Evolutionary conservation across 2,329 filamentous ascomycete genomes (phyloP), one percentile per base, ranked within the genome.

Genomic region (Nemania serpens): DNA sequence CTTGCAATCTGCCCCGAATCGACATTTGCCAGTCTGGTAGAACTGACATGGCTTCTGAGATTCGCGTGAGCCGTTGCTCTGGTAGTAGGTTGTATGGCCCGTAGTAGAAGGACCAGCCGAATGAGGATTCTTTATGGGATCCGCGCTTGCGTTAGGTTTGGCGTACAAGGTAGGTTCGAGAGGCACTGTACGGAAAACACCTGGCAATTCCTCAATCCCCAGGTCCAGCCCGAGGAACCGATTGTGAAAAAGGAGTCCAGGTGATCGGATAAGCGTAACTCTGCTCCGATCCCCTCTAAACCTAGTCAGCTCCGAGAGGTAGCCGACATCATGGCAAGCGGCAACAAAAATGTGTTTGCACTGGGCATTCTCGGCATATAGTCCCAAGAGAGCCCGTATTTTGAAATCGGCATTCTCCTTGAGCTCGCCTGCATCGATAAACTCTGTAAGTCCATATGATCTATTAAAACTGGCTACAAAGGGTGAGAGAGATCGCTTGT

Each of bases 311-410:
- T 86, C 78, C 7, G 82, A 80, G 47, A 86, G 73, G 69, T 88
- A 87, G 52, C 82, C 81, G 22, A 77, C 77, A 66, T 88, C 84
- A 65, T 88, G 85, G 67, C 86, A 88, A 41, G 81, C 85, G 5
- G 84, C 87, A 59, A 87, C 84, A 68, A 84, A 84, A 37, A 89
- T 85, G 69, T 88, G 86, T 66, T 84, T 85, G 75, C 87, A 89
- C 68, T 87, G 83, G 3, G 78, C 74, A 66, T 84, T 85, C 47
- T 86, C 81, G 36, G 78, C 80, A 62, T 85, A 86, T 1, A 87
- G 75, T 5, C 77, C 75, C 10, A 79, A 69, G 58, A 74, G 60
- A 45, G 70, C 84, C 69, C 84, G 79, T 55, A 89, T 78, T 70
- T 89, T 89, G 69, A 82, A 83, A 66, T 84, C 83, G 29, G 83